phyloP scores from a whole-genome alignment of 2,329 filamentous ascomycete genomes.

The Alternaria sp. region DNA sequence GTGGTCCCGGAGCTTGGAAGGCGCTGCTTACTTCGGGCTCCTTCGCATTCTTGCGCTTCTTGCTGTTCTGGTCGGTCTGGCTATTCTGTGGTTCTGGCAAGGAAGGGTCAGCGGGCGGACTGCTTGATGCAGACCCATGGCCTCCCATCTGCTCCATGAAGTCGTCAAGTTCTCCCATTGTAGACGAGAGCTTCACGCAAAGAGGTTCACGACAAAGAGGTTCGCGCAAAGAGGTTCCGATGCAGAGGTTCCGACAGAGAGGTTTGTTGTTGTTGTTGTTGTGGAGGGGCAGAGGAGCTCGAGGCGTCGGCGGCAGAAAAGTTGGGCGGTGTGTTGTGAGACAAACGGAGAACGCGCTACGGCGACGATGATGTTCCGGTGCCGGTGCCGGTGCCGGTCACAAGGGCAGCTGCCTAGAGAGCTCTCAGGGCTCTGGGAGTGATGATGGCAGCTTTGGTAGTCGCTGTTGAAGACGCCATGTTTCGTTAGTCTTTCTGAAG shows the following conservation, averaged over 20 bases:
- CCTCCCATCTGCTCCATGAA: constrained; percentile 23
- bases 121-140: constrained; percentile 1
- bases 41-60: constrained; percentile 40
- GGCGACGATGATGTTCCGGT: constrained; percentile 22
- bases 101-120: constrained; percentile 14
- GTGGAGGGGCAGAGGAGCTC: constrained; percentile 16
- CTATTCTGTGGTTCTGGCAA: constrained; percentile 10
- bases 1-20: constrained; percentile 37
- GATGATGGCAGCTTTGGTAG: constrained; percentile 24
- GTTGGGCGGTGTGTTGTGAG: constrained; percentile 27
- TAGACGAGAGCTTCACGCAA: background rate
- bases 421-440: constrained; percentile 17
- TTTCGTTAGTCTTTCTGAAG: constrained; percentile 45
- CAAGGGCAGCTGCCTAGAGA: constrained; percentile 11
- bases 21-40: constrained; percentile 31
- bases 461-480: constrained; percentile 35
- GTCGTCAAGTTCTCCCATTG: constrained; percentile 22
- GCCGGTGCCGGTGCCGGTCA: constrained; percentile 13
- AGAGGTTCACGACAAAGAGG: background rate
- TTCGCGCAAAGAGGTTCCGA: background rate
- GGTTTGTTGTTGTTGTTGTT: constrained; percentile 3
- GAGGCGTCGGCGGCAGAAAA: constrained; percentile 34
- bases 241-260: too few species aligned
- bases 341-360: constrained; percentile 22
- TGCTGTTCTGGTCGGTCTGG: constrained; percentile 1